These are phyloP conservation scores for Dactylellina drechsleri DNA, from an alignment of 2,329 filamentous ascomycete genomes.

Conservation along the genomic window DNA sequence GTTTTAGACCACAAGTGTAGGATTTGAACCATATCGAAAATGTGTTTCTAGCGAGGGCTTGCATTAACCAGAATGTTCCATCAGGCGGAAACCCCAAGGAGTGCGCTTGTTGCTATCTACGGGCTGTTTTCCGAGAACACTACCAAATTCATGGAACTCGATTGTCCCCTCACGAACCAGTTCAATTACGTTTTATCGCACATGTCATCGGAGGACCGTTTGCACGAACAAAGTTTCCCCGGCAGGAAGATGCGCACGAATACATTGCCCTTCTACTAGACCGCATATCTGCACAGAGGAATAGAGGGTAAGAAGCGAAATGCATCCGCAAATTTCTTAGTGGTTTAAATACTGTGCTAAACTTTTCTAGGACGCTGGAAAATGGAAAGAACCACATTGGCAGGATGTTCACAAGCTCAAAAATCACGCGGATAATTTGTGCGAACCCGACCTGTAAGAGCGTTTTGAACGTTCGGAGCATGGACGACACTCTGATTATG, in stretches of 20 bases:
- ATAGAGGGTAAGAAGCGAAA: constrained; percentile 9
- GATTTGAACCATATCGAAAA: neutral
- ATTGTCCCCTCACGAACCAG: constrained; percentile 28
- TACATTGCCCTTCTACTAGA: constrained; percentile 37
- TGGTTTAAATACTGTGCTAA: too few relatives aligned
- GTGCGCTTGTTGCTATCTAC: constrained; percentile 27
- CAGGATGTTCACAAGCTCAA: constrained; percentile 33
- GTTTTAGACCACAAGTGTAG: constrained; percentile 35
- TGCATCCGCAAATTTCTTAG: neutral
- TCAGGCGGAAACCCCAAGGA: constrained; percentile 14
- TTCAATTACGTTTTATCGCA: constrained; percentile 18
- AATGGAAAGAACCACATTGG: neutral
- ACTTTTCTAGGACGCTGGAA: too few relatives aligned
- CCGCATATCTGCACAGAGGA: constrained; percentile 14
- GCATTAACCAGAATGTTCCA: neutral
- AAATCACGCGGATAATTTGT: constrained; percentile 19
- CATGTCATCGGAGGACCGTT: constrained; percentile 31
- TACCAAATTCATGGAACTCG: constrained; percentile 9
- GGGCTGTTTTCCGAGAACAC: constrained; percentile 24
- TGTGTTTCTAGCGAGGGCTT: neutral
- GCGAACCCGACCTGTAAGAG: constrained; percentile 10
- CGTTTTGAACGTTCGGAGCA: constrained; percentile 5
- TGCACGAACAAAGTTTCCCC: constrained; percentile 13
- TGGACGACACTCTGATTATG: constrained; percentile 31
- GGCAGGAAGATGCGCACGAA: constrained; percentile 49